Base-by-base conservation (phyloP, 495 filamentous ascomycete genomes). In the Aspergillus bridgeri region DNA sequence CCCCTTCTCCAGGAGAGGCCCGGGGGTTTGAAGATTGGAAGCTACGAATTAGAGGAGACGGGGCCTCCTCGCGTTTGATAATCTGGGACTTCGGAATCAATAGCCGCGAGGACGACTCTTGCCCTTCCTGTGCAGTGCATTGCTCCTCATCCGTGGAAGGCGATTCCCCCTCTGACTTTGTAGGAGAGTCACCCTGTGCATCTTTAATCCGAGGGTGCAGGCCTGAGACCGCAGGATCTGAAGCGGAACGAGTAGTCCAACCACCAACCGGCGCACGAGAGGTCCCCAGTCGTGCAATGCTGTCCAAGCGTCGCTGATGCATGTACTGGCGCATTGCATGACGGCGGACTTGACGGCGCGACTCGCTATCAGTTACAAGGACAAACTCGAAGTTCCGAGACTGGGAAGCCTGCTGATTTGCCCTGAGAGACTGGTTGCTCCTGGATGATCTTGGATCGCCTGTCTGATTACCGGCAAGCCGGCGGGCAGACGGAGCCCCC, bases 271-370 rank as follows among this genome's bases (percentile, higher is more conserved):
- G 61, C 23, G 61, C 50, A 51, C 66, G 64, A 50, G 66, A 60
- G 8, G 64, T 56, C 19, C 59, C 66, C 18, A 69, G 48, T 45
- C 66, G 61, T 45, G 66, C 64, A 53, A 69, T 69, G 48, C 66
- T 62, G 52, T 69, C 66, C 27, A 69, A 54, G 20, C 66, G 66
- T 33, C 66, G 61, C 50, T 69, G 64, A 38, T 65, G 64, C 66
- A 69, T 69, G 51, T 69, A 69, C 54, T 69, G 64, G 43, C 66
- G 66, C 66, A 69, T 69, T 8, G 66, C 66, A 69, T 69, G 66
- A 11, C 66, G 66, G 27, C 66, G 66, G 38, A 69, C 66, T 51
- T 69, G 66, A 25, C 66, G 66, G 33, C 66, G 64, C 21, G 66
- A 69, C 53, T 60, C 66, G 22, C 60, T 64, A 63, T 69, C 66